Percentiles rank a stretch among this genome's conserved stretches.
phyloP scores from a whole-genome alignment of 116 monocot species.

The Posidonia oceanica region DNA sequence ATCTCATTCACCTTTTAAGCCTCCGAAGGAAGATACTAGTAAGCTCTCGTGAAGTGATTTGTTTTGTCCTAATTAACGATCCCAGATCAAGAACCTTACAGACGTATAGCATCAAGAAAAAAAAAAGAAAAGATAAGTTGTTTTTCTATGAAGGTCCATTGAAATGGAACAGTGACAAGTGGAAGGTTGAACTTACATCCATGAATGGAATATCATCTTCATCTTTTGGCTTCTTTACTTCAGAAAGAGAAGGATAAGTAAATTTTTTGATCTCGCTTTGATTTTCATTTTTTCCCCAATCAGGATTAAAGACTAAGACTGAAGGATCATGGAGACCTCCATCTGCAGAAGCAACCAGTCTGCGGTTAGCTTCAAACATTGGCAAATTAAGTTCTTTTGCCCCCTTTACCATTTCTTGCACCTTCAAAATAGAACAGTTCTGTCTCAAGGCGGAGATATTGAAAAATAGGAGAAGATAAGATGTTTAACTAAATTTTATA shows the following conservation, averaged over 20 bases:
- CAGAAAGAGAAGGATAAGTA: constrained; percentile 36
- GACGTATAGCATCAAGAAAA: neutral
- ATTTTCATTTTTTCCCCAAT: constrained; percentile 8
- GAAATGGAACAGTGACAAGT: neutral
- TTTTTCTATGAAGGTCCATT: too few relatives aligned
- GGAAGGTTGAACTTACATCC: constrained; percentile 31
- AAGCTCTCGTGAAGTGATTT: constrained; percentile 72
- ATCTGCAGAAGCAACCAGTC: constrained; percentile 54
- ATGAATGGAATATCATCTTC: constrained; percentile 92
- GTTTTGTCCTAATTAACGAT: constrained; percentile 60
- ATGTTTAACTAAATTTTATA: neutral
- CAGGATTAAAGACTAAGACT: constrained; percentile 74
- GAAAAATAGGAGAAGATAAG: neutral
- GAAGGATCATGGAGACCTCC: constrained; percentile 82
- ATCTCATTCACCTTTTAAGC: constrained; percentile 47
- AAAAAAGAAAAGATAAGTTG: too few relatives aligned
- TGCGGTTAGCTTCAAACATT: constrained; percentile 48
- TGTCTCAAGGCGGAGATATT: neutral
- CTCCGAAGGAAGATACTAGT: constrained; percentile 59
- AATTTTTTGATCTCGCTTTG: constrained; percentile 23
- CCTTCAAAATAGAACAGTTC: constrained; percentile 15
- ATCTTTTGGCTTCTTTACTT: constrained; percentile 33
- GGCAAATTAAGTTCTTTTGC: constrained; percentile 66
- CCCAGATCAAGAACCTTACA: constrained; percentile 79
- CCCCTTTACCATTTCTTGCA: constrained; percentile 71